Percentiles rank a stretch among this genome's conserved stretches.
Evolutionary conservation across 2,329 filamentous ascomycete species (phyloP).

Genomic region (Nannizzia gypsea): DNA sequence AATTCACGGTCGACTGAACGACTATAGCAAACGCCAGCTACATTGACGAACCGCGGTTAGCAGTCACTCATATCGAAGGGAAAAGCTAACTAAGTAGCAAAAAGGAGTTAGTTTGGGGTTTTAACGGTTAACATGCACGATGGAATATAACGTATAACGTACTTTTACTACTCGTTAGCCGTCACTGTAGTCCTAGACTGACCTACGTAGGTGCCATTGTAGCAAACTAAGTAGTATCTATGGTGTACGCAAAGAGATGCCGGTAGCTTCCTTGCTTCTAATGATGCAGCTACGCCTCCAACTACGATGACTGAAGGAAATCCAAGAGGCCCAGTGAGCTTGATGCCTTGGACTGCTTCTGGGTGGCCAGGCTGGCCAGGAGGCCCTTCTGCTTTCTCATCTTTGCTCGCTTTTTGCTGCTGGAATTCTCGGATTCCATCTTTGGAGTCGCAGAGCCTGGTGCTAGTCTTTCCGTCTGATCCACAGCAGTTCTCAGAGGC

Average conservation of each 20-base stretch:
- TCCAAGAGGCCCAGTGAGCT: constrained; percentile 42
- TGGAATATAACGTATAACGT: no score
- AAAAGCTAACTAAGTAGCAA: no score
- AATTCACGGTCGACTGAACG: no score
- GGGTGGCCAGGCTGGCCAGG: constrained; percentile 42
- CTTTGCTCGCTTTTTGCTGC: constrained; percentile 46
- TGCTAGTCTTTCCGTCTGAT: neutral
- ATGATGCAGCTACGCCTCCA: neutral
- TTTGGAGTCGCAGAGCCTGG: constrained; percentile 7
- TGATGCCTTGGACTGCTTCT: constrained; percentile 20
- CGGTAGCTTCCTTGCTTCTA: neutral
- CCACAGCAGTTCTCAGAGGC: neutral
- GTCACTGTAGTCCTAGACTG: no score
- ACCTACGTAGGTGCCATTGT: no score
- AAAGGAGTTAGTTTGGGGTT: no score
- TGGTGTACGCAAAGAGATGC: neutral
- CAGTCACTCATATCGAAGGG: no score
- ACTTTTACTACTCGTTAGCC: no score
- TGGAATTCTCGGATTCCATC: constrained; percentile 29
- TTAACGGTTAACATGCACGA: no score
- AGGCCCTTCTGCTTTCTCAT: constrained; percentile 43
- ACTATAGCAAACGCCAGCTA: no score
- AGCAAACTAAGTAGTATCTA: no score
- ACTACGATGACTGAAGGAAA: constrained; percentile 36
- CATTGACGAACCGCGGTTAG: no score